phyloP scores from a whole-genome alignment of 306 rosid species.

The Erythrophleum fordii region DNA sequence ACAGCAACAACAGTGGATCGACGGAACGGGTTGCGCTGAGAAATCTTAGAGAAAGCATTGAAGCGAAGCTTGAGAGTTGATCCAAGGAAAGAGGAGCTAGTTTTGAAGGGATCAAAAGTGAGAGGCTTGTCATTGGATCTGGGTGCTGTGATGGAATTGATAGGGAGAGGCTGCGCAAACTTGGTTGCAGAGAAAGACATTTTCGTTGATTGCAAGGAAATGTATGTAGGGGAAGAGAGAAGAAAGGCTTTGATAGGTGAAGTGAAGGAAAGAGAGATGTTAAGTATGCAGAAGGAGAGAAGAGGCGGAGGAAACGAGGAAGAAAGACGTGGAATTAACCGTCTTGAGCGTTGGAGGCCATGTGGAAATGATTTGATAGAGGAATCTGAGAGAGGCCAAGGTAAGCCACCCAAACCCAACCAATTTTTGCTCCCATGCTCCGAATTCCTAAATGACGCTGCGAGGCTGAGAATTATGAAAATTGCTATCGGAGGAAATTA shows the following conservation, averaged over 20 bases:
- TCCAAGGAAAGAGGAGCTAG: slow-evolving; percentile 67
- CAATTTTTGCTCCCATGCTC: slow-evolving; percentile 38
- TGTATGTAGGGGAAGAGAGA: not conserved
- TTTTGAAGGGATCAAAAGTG: slow-evolving; percentile 45
- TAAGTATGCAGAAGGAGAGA: slow-evolving; percentile 19
- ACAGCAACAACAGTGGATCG: slow-evolving; percentile 67
- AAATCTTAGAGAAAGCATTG: slow-evolving; percentile 41
- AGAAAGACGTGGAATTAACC: slow-evolving; percentile 61
- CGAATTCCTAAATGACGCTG: not conserved
- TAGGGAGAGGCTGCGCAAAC: slow-evolving; percentile 58
- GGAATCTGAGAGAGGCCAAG: no score
- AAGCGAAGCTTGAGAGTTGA: slow-evolving; percentile 64
- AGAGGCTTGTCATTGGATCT: slow-evolving; percentile 81
- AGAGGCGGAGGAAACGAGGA: slow-evolving; percentile 78
- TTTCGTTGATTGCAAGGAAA: not conserved
- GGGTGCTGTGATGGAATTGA: slow-evolving; percentile 49
- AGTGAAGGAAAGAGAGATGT: not conserved
- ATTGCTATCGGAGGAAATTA: no score
- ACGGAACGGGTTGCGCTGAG: slow-evolving; percentile 41
- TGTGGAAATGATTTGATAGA: slow-evolving; percentile 23
- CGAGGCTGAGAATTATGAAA: no score
- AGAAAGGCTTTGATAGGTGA: not conserved
- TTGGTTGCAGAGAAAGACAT: slow-evolving; percentile 83
- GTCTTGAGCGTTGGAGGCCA: slow-evolving; percentile 43
- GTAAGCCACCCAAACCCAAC: slow-evolving; percentile 49